Evolutionary conservation across 306 rosid species (phyloP), one percentile per base, ranked within the genome.

Genomic region (Gastrolobium villosum): DNA sequence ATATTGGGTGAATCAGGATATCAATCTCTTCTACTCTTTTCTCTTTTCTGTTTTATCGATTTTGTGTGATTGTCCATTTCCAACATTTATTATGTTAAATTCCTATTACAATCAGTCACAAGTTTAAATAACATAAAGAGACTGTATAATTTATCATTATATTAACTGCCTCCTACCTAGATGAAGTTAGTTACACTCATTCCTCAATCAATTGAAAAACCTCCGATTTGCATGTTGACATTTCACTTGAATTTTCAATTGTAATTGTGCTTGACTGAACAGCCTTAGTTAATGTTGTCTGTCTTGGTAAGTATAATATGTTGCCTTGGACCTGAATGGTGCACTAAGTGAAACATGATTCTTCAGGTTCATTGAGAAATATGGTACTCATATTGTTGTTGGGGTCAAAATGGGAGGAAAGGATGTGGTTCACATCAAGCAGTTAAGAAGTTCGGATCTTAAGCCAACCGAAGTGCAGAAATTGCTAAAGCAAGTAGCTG

Each of bases 321-420:
- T 69, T 62, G 35, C 50, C 26, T 79, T 80, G 41, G 62, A 72
- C 39, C 55, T 35, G 43, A 54, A 45, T 45, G 9, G 63, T 77
- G 36, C 77, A 52, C 70, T 59, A 62, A 72, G 72, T 61, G 5
- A 73, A 85, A 48, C 64, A 34, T 82, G 79, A 15, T 28, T 84
- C 76, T 84, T 77, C 94, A 95, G 99, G 90, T 95, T 95, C 82
- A 91, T 95, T 76, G 92, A 90, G 28, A 92, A 92, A 36, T 92
- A 92, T 72, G 99, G 99, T 7, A 95, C 99, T n/a, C 98, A 92
- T 78, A 55, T 92, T 53, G 82, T 95, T 85, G 96, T 91, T 72
- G 99, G 99, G 45, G 96, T 89, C 81, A 89, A 88, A 87, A 92
- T 95, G 99, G 99, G 99, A 69, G 99, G 99, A 9, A 92, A 92